Evolutionary conservation across 176 grass and related monocot genomes (phyloP), one percentile per base, ranked within the genome.

Genomic region (Tuctoria greenei): DNA sequence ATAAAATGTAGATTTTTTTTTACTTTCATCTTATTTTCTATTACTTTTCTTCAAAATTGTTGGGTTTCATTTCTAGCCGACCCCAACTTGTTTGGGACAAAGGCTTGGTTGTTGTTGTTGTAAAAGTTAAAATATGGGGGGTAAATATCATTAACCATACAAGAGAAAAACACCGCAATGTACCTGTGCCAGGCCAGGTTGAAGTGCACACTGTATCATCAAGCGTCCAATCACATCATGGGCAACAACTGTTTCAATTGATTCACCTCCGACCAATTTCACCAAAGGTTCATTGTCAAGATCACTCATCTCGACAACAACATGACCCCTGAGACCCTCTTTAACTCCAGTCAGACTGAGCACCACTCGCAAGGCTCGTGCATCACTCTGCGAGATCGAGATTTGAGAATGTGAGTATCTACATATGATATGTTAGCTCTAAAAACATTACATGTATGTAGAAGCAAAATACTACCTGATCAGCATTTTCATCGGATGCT

Each of bases 151-250:
- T 79, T 57, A 24, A 49, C 5, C 23, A 26, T 10, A 65, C 39
- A 74, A 1, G 6, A 79, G 35, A 12, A 37, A 73, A 47, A 60
- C 34, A 49, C 18, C 60, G 5, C 69, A 40, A 69, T 51, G 34
- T 90, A 98, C 95, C 91, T 98, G 91, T 66, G 95, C 95, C 50
- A 98, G 77, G 86, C 95, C 95, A 68, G 95, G 95, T 82, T 98
- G 95, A 43, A 98, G 91, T 61, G 95, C 95, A 71, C 95, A 98
- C 58, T 98, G 95, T 89, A 98, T 98, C 95, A 98, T 98, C 76
- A 98, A 89, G 72, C 95, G 91, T 72, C 95, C 95, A 77, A 98
- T 98, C 18, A 98, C 95, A 76, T 98, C 95, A 86, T 98, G 95
- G 68, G 95, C 95, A 67, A 98, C 95, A 72, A 98, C 95, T 12